phyloP scores from a whole-genome alignment of 257 asterid species.

The Euphrasia confusa region DNA sequence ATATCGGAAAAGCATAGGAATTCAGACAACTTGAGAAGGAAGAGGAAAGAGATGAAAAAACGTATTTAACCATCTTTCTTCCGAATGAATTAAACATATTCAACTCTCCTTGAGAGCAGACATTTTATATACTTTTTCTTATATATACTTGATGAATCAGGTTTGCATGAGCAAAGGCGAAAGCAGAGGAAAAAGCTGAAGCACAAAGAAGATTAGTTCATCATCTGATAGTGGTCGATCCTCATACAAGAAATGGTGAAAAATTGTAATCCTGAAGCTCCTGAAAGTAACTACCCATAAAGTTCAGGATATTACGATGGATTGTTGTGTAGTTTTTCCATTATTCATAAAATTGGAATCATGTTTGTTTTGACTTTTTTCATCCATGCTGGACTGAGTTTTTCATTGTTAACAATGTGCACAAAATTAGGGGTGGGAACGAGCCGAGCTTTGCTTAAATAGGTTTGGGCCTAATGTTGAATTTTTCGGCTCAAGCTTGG shows the following conservation, averaged over 20 bases:
- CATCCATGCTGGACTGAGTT: too few species aligned
- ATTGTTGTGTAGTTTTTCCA: too few species aligned
- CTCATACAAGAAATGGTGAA: background rate
- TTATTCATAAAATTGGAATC: too few species aligned
- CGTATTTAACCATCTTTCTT: slow-evolving; percentile 26
- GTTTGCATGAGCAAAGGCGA: slow-evolving; percentile 50
- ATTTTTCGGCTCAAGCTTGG: too few species aligned
- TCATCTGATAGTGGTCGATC: background rate
- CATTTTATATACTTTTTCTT: slow-evolving; percentile 1
- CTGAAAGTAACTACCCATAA: too few species aligned
- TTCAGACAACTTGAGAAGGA: slow-evolving; percentile 37
- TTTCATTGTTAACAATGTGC: too few species aligned
- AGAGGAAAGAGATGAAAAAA: slow-evolving; percentile 53
- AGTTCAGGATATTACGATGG: too few species aligned
- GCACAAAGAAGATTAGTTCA: slow-evolving; percentile 25
- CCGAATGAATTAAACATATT: background rate
- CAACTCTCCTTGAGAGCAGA: background rate
- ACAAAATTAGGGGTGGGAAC: too few species aligned
- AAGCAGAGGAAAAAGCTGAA: slow-evolving; percentile 36
- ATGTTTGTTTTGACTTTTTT: too few species aligned
- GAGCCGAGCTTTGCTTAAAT: too few species aligned
- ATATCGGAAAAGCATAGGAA: slow-evolving; percentile 42
- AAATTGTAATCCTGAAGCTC: background rate
- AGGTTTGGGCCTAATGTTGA: too few species aligned
- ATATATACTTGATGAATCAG: slow-evolving; percentile 26